Percentiles rank a stretch among this genome's conserved stretches.
Conservation (phyloP, 345 rosid genomes). For the Erysimum cheiranthoides region DNA sequence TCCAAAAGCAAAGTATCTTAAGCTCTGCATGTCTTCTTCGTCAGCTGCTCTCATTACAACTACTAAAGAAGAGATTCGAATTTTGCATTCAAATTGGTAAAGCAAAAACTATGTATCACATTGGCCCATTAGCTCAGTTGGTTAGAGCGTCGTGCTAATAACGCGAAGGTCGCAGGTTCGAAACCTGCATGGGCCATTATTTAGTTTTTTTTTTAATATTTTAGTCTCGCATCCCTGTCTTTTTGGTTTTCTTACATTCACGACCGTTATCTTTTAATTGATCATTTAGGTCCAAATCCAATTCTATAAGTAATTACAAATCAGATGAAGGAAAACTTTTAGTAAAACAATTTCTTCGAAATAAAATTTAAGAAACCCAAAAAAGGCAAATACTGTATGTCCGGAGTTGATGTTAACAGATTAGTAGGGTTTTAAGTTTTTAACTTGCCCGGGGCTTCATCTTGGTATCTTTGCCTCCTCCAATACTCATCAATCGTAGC, state of each 20-base stretch:
- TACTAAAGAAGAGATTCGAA: too few relatives aligned
- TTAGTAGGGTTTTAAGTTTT: constrained; percentile 35
- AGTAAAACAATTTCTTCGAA: neutral
- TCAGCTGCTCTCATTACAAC: too few relatives aligned
- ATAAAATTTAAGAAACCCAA: neutral
- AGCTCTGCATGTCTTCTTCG: too few relatives aligned
- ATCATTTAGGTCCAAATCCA: neutral
- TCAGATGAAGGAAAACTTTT: neutral
- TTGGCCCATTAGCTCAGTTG: constrained; percentile 57
- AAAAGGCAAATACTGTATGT: neutral
- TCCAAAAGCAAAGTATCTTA: too few relatives aligned
- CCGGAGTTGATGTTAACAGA: neutral
- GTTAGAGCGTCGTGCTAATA: constrained; percentile 94
- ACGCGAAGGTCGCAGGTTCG: constrained; percentile 90
- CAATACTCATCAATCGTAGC: constrained; percentile 12
- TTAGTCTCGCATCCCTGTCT: neutral
- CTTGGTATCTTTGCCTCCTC: neutral
- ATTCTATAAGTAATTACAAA: neutral
- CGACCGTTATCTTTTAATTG: neutral
- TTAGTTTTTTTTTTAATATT: neutral
- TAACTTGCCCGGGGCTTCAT: neutral
- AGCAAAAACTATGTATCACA: too few relatives aligned
- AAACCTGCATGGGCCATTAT: constrained; percentile 64
- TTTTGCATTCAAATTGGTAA: too few relatives aligned
- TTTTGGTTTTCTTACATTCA: neutral